These are phyloP conservation scores for Penicillium janthinellum DNA, from an alignment of 2,329 filamentous ascomycete species.

Conservation along the genomic window DNA sequence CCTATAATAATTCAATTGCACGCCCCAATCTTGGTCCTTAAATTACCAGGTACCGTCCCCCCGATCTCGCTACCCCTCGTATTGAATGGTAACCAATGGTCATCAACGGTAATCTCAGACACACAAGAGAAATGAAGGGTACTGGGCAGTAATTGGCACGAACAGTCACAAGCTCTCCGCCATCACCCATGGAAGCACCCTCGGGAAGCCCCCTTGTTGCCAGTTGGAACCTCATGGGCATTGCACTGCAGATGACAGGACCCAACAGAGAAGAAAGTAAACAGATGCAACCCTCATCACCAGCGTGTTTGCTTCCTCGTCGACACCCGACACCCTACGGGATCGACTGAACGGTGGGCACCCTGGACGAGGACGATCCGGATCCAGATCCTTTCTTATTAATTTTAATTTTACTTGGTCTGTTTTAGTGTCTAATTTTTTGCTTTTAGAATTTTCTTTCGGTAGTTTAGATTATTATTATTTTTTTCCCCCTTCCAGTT, in stretches of 20 bases:
- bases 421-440: slow-evolving; percentile 1
- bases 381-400: slow-evolving; percentile 21
- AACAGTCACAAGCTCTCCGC: not conserved
- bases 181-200: slow-evolving; percentile 11
- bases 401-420: slow-evolving; percentile 8
- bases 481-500: not conserved
- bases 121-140: not conserved
- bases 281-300: not conserved
- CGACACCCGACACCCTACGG: not conserved
- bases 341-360: slow-evolving; percentile 24
- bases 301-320: not conserved
- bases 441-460: not conserved
- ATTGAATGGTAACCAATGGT: not conserved
- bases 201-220: slow-evolving; percentile 11
- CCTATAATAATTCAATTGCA: not conserved
- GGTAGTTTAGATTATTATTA: not conserved
- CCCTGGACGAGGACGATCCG: slow-evolving; percentile 22
- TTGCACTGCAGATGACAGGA: slow-evolving; percentile 5
- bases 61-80: not conserved
- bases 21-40: not conserved
- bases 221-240: slow-evolving; percentile 10
- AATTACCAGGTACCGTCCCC: not conserved
- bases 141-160: not conserved
- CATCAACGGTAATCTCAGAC: not conserved
- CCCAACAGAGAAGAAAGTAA: not conserved